Conservation (phyloP, 768 basidiomycete species). For the Lepiota venenata region DNA sequence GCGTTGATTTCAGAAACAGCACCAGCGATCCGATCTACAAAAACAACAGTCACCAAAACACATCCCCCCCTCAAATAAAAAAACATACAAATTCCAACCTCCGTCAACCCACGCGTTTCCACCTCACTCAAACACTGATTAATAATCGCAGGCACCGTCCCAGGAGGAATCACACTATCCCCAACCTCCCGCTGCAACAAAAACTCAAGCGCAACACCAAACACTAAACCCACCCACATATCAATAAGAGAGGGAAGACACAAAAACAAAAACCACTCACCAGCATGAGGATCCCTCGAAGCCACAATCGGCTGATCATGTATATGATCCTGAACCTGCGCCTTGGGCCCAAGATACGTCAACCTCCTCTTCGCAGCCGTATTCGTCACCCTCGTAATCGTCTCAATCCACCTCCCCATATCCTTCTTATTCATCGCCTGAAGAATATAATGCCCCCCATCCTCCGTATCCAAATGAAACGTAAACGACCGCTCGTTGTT, state of each 20-base stretch:
- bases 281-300: slow-evolving; percentile 72
- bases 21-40: slow-evolving; percentile 82
- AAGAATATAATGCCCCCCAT: slow-evolving; percentile 79
- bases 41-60: too few relatives aligned
- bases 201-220: slow-evolving; percentile 73
- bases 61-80: too few relatives aligned
- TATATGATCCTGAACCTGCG: slow-evolving; percentile 79
- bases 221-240: slow-evolving; percentile 57
- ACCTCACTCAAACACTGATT: slow-evolving; percentile 66
- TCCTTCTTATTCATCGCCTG: slow-evolving; percentile 71
- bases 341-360: slow-evolving; percentile 75
- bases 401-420: slow-evolving; percentile 76
- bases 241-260: too few relatives aligned
- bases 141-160: slow-evolving; percentile 63
- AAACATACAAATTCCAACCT: slow-evolving; percentile 84
- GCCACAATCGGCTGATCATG: slow-evolving; percentile 54
- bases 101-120: slow-evolving; percentile 70
- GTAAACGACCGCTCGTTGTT: slow-evolving; percentile 82
- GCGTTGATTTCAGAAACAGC: slow-evolving; percentile 65
- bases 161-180: slow-evolving; percentile 45
- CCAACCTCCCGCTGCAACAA: slow-evolving; percentile 64
- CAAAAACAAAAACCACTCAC: slow-evolving; percentile 35
- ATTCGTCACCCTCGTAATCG: slow-evolving; percentile 66
- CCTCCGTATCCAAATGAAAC: slow-evolving; percentile 83
- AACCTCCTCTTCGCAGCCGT: slow-evolving; percentile 73